These are phyloP conservation scores for Magnusiomyces magnusii DNA, from an alignment of 1,139 yeast species.

Conservation along the genomic window DNA sequence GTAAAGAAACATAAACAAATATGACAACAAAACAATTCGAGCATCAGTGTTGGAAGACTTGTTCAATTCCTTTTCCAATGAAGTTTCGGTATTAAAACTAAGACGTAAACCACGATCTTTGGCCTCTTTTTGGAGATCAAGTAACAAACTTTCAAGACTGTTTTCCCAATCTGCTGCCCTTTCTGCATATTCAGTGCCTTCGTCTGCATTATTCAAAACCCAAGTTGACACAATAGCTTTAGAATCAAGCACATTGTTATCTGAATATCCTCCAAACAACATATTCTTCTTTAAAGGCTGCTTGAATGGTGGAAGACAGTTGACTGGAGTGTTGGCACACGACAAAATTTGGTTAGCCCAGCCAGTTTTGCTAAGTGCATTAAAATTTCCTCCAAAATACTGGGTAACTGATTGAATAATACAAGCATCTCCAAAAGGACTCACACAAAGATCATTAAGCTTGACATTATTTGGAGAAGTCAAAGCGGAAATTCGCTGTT, in stretches of 20 bases:
- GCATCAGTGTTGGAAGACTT: constrained; percentile 76
- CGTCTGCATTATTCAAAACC: constrained; percentile 45
- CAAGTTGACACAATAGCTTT: constrained; percentile 72
- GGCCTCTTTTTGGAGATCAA: constrained; percentile 39
- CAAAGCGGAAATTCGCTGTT: constrained; percentile 42
- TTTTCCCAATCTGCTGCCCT: constrained; percentile 60
- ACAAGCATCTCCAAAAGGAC: constrained; percentile 67
- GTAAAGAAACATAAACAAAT: constrained; percentile 81
- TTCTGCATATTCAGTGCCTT: constrained; percentile 35
- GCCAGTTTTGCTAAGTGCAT: constrained; percentile 40
- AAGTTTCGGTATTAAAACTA: constrained; percentile 73
- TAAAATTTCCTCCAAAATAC: constrained; percentile 64
- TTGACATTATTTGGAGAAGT: constrained; percentile 27
- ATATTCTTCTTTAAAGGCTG: constrained; percentile 74
- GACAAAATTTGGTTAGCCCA: constrained; percentile 50
- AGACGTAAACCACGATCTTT: constrained; percentile 45
- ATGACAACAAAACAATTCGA: constrained; percentile 62
- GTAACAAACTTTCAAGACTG: constrained; percentile 49
- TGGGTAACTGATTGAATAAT: constrained; percentile 88
- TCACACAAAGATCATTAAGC: constrained; percentile 70
- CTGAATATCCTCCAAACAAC: constrained; percentile 52
- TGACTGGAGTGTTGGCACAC: constrained; percentile 79
- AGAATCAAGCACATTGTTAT: constrained; percentile 46
- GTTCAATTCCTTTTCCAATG: constrained; percentile 76
- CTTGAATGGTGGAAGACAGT: constrained; percentile 82